Base-by-base conservation (phyloP, 768 basidiomycete species). In the Ramaria sp. region DNA sequence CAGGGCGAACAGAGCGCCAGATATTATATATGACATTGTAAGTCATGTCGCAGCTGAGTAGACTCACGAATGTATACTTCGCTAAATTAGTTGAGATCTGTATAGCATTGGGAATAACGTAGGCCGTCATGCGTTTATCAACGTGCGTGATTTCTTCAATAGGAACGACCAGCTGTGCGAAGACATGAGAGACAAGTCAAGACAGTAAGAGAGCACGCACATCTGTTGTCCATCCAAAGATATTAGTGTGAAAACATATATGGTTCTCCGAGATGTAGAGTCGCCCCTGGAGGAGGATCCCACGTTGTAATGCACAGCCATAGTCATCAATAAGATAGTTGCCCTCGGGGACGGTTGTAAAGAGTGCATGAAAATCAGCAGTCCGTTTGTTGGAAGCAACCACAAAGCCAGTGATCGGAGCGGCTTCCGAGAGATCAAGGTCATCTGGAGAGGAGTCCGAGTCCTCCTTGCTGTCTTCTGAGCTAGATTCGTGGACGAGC, bases 291-390 rank as follows among this genome's bases (percentile, higher is more conserved):
- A 98, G 87, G 31, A 97, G 76, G 62, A 98, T 98, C 69, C 98
- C 96, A 42, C 93, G 82, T 70, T 97, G 93, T 12, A 98, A 71
- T 0, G 96, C 96, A 66, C 96, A 99, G 6, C 96, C 96, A 63
- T 98, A 99, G 70, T 99, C 96, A 70, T 98, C 95, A 65, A 99
- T 98, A 48, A 98, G 79, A 73, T 97, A 97, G 70, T 98, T 95
- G 9, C 91, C 94, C 66, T 94, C 92, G 0, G 92, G 90, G 10
- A 98, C 84, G 31, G 67, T 82, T 19, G 84, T 81, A 70, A 99
- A 98, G 64, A 97, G 68, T 61, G 92, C 88, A 65, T 99, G 96
- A 68, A 99, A 99, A 66, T 98, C 95, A 2, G 86, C 82, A 65
- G 98, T 97, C 54, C 96, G 73, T 68, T 91, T 91, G 64, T 83